Evolutionary conservation across 495 filamentous ascomycete genomes (phyloP).

Genomic region (Neurospora discreta): DNA sequence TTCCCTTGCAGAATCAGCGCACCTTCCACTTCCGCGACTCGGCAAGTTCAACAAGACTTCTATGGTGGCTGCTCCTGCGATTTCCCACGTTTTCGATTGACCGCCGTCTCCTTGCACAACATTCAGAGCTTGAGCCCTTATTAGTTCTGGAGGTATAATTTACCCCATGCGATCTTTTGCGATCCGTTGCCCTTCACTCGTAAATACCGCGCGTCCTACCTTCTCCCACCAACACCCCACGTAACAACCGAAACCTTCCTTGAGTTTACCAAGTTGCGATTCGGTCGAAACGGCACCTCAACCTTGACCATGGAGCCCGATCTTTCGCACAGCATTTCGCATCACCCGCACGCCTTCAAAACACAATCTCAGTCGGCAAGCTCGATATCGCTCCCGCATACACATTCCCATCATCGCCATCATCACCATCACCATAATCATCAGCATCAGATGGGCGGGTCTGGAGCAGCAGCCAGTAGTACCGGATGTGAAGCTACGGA

Average conservation of each 20-base stretch:
- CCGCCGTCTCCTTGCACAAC: background rate
- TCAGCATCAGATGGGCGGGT: conserved; percentile 24
- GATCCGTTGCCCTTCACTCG: background rate
- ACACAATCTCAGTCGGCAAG: conserved; percentile 26
- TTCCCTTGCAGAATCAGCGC: no score
- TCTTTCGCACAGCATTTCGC: conserved; percentile 28
- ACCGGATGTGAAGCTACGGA: conserved; percentile 38
- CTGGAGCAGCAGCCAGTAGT: conserved; percentile 24
- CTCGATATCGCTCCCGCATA: conserved; percentile 4
- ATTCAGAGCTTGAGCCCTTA: background rate
- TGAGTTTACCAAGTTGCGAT: background rate
- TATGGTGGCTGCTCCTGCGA: no score
- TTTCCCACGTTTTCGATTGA: background rate
- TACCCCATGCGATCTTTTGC: background rate
- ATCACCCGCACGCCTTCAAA: conserved; percentile 37
- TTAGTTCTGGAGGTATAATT: background rate
- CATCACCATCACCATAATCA: conserved; percentile 13
- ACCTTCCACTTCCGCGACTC: no score
- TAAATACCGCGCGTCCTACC: background rate
- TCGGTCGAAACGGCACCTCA: background rate
- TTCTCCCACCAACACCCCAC: background rate
- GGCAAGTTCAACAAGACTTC: no score
- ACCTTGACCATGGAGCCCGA: conserved; percentile 21
- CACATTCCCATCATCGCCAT: conserved; percentile 7
- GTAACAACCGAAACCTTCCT: background rate